Conservation (phyloP, 2,329 filamentous ascomycete species). For the Purpureocillium takamizusanense region DNA sequence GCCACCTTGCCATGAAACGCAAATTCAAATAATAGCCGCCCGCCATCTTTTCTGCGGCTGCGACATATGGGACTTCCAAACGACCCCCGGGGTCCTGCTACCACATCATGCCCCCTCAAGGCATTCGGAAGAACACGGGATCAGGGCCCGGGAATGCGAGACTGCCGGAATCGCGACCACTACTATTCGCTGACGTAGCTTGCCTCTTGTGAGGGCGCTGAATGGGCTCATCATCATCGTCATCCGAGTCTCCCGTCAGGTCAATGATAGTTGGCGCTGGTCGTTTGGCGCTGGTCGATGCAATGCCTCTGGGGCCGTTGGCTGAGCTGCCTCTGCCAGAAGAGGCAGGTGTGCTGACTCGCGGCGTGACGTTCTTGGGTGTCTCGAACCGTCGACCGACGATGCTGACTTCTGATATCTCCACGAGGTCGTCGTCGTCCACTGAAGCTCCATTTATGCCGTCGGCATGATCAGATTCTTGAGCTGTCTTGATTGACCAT, state of each 20-base stretch:
- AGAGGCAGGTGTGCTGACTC: conserved; percentile 28
- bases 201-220: conserved; percentile 40
- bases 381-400: conserved; percentile 26
- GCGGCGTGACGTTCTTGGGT: conserved; percentile 24
- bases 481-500: conserved; percentile 48
- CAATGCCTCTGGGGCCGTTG: conserved; percentile 22
- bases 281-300: conserved; percentile 35
- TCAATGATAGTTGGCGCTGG: conserved; percentile 47
- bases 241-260: conserved; percentile 46
- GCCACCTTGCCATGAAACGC: conserved; percentile 6
- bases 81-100: too few species aligned
- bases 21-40: conserved; percentile 1
- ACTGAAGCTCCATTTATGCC: conserved; percentile 18
- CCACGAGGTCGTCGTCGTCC: conserved; percentile 40
- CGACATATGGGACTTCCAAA: too few species aligned
- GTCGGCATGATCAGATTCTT: conserved; percentile 17
- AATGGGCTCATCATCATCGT: conserved; percentile 42
- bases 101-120: too few species aligned
- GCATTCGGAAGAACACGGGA: conserved; percentile 10
- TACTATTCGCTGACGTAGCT: conserved; percentile 17
- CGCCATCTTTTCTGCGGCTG: not conserved
- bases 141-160: conserved; percentile 14
- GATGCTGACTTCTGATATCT: conserved; percentile 34
- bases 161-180: conserved; percentile 8
- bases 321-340: conserved; percentile 24